Percentiles rank a stretch among this genome's conserved stretches.
Evolutionary conservation across 257 asterid species (phyloP).

Genomic region (Primulina eburnea): DNA sequence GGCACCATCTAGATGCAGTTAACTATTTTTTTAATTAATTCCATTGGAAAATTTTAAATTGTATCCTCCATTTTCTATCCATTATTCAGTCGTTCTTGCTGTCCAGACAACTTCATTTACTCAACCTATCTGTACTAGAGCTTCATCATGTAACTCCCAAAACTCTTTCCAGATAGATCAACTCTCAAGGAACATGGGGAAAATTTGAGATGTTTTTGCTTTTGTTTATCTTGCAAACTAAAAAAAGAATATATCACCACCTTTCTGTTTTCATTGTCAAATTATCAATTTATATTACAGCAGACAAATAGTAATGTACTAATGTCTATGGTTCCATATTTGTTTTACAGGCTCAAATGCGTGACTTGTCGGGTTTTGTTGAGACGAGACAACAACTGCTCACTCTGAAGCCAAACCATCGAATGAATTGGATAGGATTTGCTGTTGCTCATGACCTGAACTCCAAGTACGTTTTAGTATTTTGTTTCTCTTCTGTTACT

Average conservation of each 20-base stretch:
- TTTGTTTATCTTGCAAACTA: constrained; percentile 5
- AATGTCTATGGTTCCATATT: constrained; percentile 26
- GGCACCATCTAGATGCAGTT: too few relatives aligned
- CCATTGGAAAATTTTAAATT: not conserved
- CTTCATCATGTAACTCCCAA: constrained; percentile 7
- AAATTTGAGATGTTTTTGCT: not conserved
- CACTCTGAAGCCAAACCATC: constrained; percentile 92
- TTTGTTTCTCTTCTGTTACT: constrained; percentile 11
- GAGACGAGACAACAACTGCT: constrained; percentile 96
- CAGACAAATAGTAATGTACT: constrained; percentile 21
- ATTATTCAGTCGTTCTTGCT: not conserved
- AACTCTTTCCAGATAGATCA: not conserved
- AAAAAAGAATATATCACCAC: not conserved
- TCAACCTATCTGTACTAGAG: not conserved
- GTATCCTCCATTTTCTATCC: not conserved
- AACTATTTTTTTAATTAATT: too few relatives aligned
- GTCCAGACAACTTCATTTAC: not conserved
- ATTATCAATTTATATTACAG: constrained; percentile 6
- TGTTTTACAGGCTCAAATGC: constrained; percentile 90
- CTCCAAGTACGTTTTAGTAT: constrained; percentile 50
- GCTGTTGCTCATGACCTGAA: constrained; percentile 95
- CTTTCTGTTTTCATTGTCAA: not conserved
- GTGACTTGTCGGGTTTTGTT: constrained; percentile 96
- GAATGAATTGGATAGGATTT: constrained; percentile 99
- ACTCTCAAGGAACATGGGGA: not conserved